Evolutionary conservation across 345 rosid species (phyloP), one percentile per base, ranked within the genome.

Genomic region (Aegle marmelos): DNA sequence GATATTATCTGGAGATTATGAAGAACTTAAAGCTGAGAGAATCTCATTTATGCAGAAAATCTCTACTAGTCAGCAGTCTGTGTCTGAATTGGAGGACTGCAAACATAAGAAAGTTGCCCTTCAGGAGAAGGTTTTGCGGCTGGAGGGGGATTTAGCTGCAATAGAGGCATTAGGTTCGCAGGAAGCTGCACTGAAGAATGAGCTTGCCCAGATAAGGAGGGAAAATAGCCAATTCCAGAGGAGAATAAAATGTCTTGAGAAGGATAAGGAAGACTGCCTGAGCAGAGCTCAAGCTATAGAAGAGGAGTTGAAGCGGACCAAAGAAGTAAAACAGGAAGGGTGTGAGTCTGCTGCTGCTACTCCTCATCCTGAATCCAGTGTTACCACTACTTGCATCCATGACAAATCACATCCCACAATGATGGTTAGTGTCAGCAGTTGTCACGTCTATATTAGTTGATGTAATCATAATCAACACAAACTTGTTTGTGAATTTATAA

Each of bases 91-190:
- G 80, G 92, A 87, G 72, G 83, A 83, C 60, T 87, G 85, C 84
- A 85, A 74, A 75, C 81, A 74, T 57, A 83, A 76, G 63, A 90
- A 88, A 80, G 84, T 84, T 69, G 82, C 83, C 53, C 91, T 91
- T 7, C 89, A 90, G 83, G 93, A 91, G 83, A 89, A 88, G 81
- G 83, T 91, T 76, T 78, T 90, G 39, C 80, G 93, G 76, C 85
- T 91, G 65, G 86, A 87, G 79, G 92, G 93, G 31, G 93, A 91
- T 82, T 82, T 91, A 85, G 85, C 89, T 33, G 93, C 93, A 73
- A 84, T 81, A 84, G 92, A 88, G 81, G 92, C 92, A 79, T 13
- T 84, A 74, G 88, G 84, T 33, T 77, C 82, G 39, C 89, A 87
- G 76, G 90, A 88, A 64, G 90, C 89, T 48, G 82, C 83, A 65